phyloP scores from a whole-genome alignment of 768 basidiomycete species.

The Sporobolomyces pararoseus region DNA sequence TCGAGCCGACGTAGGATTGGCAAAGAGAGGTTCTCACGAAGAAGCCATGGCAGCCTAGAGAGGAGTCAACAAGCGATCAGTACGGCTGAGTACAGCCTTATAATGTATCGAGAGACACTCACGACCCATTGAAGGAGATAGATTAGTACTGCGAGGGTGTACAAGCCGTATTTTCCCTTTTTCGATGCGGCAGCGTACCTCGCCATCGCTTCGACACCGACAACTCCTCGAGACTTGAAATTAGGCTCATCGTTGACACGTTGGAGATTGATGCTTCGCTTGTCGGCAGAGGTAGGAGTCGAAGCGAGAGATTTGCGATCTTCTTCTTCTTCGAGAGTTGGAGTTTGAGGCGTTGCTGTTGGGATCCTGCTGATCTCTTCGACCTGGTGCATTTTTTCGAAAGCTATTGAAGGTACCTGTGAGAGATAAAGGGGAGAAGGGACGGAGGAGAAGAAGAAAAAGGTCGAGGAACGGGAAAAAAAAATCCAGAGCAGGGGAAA shows the following conservation, averaged over 20 bases:
- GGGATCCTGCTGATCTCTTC: background rate
- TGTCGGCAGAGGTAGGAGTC: background rate
- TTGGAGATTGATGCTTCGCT: background rate
- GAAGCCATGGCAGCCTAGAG: conserved; percentile 17
- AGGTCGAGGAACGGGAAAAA: background rate
- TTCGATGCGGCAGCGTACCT: background rate
- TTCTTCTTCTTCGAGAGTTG: background rate
- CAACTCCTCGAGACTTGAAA: conserved; percentile 27
- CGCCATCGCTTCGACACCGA: conserved; percentile 33
- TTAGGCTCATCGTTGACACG: background rate
- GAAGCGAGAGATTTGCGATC: conserved; percentile 2
- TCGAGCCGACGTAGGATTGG: background rate
- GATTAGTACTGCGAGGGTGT: conserved; percentile 10
- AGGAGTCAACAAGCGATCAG: background rate
- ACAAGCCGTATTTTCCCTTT: background rate
- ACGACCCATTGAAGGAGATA: conserved; percentile 31
- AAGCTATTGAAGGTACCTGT: background rate
- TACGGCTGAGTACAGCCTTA: background rate
- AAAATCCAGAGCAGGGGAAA: no score
- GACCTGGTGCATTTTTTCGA: background rate
- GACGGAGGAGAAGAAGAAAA: background rate
- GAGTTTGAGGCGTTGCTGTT: background rate
- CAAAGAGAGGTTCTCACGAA: conserved; percentile 5
- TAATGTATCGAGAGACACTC: no score
- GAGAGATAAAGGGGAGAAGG: background rate